Base-by-base conservation (phyloP, 768 basidiomycete genomes). In the Psilocybe subaeruginosa region DNA sequence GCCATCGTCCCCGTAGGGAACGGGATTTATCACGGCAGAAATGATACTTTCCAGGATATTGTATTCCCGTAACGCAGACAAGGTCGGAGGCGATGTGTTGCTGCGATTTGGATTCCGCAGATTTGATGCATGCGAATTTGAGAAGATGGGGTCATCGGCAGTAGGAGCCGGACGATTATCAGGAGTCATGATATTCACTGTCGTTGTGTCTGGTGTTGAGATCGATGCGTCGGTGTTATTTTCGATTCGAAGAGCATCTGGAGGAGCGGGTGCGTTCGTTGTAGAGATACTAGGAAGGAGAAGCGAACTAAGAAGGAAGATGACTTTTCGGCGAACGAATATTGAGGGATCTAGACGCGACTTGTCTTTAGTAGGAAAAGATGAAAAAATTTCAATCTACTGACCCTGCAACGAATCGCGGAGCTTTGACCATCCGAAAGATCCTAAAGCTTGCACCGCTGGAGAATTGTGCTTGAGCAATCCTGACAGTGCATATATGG, bases 401-500 rank as follows among this genome's bases (percentile, higher is more conserved):
- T 17, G 30, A 88, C 91, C 89, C 74, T 85, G 81, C 2, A 95
- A 76, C 1, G 88, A 82, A 23, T 75, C 75, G 16, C 82, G 79
- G 4, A 95, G 73, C 19, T 76, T 77, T 12, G 75, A 67, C 93
- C 93, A 95, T 1, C 93, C 93, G 47, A 79, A 78, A 8, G 77
- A 59, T 64, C 76, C 70, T 65, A 95, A 77, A 8, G 75, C 74
- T 39, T 70, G 64, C 1, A 95, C 85, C 0, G 92, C 92, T 3
- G 84, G 77, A 3, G 82, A 80, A 57, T 88, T 91, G 72, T 95
- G 92, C 71, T 91, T 93, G 54, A 95, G 73, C 0, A 91, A 69
- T 0, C 91, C 91, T 0, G 92, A 95, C 8, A 96, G 77, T 0
- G 88, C 76, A 71, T 97, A 97, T 35, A 95, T 80, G 1, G 89